Base-by-base conservation (phyloP, 2,329 filamentous ascomycete genomes). In the Zarea fungicola region DNA sequence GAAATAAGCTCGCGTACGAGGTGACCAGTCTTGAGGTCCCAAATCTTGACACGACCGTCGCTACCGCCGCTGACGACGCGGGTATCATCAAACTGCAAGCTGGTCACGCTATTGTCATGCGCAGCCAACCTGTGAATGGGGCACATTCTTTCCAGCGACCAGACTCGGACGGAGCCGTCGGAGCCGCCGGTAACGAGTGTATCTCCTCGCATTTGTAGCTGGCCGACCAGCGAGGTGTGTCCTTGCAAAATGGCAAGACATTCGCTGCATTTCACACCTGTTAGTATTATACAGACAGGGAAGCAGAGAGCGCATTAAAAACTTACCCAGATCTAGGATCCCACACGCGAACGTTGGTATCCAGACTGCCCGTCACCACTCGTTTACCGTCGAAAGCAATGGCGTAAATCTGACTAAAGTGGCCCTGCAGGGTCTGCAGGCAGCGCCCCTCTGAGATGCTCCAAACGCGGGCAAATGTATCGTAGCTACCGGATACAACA, bases 401-500 rank as follows among this genome's bases (percentile, higher is more conserved):
- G 18, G 93, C 93, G 65, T 99, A 99, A 51, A 99, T 99, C 64
- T 99, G 93, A 64, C 92, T 97, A 69, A 96, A 99, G 68, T 99
- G 93, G 0, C 93, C 93, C 37, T 86, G 84, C 32, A 99, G 76
- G 1, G 90, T 96, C 57, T 92, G 85, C 48, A 97, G 73, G 65
- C 93, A 99, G 54, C 89, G 84, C 25, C 93, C 93, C 68, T 96
- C 89, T 2, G 89, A 95, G 45, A 99, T 97, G 66, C 89, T 96
- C 93, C 93, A 99, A 50, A 99, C 92, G 59, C 90, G 86, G 19
- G 93, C 93, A 19, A 89, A 96, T 6, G 93, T 96, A 65, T 99
- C 93, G 68, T 99, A 99, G 66, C 90, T 96, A 50, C 93, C 93
- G 25, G 91, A 96, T n/a, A 99, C 93, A 34, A 97, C 89, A 55